These are phyloP conservation scores for Geotrichum citri-aurantii DNA, from an alignment of 1,139 yeast genomes.

Conservation along the genomic window DNA sequence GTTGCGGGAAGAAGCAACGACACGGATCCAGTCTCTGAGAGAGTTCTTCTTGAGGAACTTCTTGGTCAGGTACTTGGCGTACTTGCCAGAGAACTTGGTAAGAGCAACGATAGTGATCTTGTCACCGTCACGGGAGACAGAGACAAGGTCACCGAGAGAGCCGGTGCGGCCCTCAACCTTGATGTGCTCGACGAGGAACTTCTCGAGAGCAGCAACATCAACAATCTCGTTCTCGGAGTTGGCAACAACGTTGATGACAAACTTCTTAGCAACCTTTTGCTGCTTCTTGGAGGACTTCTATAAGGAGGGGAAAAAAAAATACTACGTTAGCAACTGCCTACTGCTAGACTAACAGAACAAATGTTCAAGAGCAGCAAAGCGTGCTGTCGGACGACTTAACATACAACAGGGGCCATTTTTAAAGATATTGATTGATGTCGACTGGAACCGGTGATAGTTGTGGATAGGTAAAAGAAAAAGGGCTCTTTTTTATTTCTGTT, in stretches of 20 bases:
- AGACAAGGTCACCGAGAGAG: conserved; percentile 93
- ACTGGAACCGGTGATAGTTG: conserved; percentile 3
- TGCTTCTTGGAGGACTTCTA: conserved; percentile 72
- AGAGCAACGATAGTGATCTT: conserved; percentile 80
- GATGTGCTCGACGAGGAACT: conserved; percentile 98
- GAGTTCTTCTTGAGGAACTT: conserved; percentile 99
- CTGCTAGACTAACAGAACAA: conserved; percentile 34
- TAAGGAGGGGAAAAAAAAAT: conserved; percentile 24
- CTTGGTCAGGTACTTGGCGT: conserved; percentile 98
- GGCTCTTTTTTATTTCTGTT: not conserved
- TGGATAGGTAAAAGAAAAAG: not conserved
- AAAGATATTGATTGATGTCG: conserved; percentile 7
- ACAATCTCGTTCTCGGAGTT: conserved; percentile 93
- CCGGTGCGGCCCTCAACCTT: conserved; percentile 96
- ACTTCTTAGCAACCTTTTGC: conserved; percentile 43
- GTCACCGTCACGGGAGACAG: conserved; percentile 80
- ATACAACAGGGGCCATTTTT: conserved; percentile 87
- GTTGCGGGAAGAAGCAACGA: conserved; percentile 93
- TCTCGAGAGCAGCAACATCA: conserved; percentile 96
- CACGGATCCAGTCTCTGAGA: conserved; percentile 98
- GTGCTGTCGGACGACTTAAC: conserved; percentile 37
- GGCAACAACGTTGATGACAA: conserved; percentile 93
- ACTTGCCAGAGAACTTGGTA: conserved; percentile 98
- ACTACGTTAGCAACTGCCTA: conserved; percentile 41
- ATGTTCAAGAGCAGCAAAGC: conserved; percentile 27